Base-by-base conservation (phyloP, 2,329 filamentous ascomycete species). In the Colletotrichum scovillei region DNA sequence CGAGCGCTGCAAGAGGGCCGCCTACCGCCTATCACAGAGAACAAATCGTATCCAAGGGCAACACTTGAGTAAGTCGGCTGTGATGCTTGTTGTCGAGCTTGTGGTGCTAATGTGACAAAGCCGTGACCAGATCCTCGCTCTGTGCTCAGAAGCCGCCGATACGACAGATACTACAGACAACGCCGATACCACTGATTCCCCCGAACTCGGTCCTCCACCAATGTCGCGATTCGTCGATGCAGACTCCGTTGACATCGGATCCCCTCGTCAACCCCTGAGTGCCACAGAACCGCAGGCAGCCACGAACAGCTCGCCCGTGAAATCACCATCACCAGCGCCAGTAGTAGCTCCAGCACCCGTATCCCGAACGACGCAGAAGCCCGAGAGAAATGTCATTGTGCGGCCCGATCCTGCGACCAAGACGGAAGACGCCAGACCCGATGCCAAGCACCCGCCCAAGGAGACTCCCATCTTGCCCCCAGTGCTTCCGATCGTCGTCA, bases 11-110 rank as follows among this genome's bases (percentile, higher is more conserved):
- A 88, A 75, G 87, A 91, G 76, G 86, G 87, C 26, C 85, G 90
- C 78, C 80, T 94, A 76, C 89, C 92, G 9, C 90, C 91, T 1
- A 95, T 96, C 63, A 84, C 88, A 49, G 94, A 96, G 80, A 89
- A 90, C 79, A 94, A 93, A 78, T 82, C 86, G 2, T 94, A 90
- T 78, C 91, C 92, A 12, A 86, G 93, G 65, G 86, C 87, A 76
- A 94, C 93, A 11, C 84, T 95, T 78, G 92, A 90, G 92, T 94
- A 85, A 72, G 89, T 84, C 4, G 19, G 6, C 49, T 14, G 64
- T 73, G 5, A 12, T 35, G 19, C 16, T n/a, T 46, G 19, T 32
- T 30, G 42, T 68, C 22, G 28, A 26, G 6, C n/a, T 26, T 24
- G 19, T 24, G 42, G 52, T 67, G 42, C 77, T 82, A 73, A 83